These are phyloP conservation scores for Fallopia convolvulus DNA, from an alignment of 148 eudicot genomes.

Conservation along the genomic window DNA sequence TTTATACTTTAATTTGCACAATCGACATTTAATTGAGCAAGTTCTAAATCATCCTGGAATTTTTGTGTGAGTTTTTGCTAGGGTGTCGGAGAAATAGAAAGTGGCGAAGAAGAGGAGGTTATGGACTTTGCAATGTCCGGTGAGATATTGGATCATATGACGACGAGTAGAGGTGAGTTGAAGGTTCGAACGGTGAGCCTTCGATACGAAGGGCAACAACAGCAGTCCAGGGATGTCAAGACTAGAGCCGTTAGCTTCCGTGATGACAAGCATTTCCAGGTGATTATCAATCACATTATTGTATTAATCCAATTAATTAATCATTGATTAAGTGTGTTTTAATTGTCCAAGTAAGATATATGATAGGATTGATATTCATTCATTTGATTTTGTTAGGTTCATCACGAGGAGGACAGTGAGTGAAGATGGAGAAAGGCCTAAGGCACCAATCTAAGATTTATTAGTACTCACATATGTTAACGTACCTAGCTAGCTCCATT, in stretches of 20 bases:
- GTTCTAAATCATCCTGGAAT: no score
- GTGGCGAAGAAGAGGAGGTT: constrained; percentile 3
- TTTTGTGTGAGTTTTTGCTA: neutral
- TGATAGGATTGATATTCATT: neutral
- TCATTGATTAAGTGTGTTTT: no score
- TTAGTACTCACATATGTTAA: no score
- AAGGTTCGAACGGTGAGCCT: constrained; percentile 30
- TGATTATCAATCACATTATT: neutral
- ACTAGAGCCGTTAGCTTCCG: constrained; percentile 9
- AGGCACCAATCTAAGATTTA: no score
- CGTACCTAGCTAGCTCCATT: neutral
- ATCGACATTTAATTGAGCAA: neutral
- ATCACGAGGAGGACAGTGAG: neutral
- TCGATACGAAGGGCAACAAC: neutral
- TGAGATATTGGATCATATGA: constrained; percentile 44
- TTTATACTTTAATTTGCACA: neutral
- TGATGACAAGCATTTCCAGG: constrained; percentile 28
- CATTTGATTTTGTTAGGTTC: neutral
- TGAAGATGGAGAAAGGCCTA: neutral
- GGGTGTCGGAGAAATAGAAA: constrained; percentile 12
- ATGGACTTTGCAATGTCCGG: neutral
- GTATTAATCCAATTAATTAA: neutral
- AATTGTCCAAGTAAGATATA: no score
- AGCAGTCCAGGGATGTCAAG: neutral
- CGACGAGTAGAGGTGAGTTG: constrained; percentile 53